Evolutionary conservation across 2,329 filamentous ascomycete species (phyloP), one percentile per base, ranked within the genome.

Genomic region (Rutstroemia sp.): DNA sequence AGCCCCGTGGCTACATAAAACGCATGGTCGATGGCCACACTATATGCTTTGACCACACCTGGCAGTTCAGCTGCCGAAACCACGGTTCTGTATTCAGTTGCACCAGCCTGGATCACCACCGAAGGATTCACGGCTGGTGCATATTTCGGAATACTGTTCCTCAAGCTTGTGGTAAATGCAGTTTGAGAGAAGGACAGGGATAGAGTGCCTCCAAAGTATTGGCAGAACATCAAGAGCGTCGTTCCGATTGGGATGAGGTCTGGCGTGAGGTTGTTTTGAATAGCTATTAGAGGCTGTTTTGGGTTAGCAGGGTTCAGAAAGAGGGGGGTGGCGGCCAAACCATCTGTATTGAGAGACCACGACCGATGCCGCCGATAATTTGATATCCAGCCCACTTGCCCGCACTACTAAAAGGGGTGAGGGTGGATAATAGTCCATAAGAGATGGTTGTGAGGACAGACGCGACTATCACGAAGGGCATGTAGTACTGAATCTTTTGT

Each of bases 361-460:
- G 57, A 16, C 60, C 65, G 8, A 62, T 14, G 23, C 64, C 64
- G n/a, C 45, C 42, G 16, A 69, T 54, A n/a, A 69, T 57, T 52
- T 68, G 63, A 27, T 61, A 68, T 9, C 62, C 61, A 23, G 68
- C 49, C 62, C 65, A 67, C 4, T 48, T 56, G 16, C 52, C 63
- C 5, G 58, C 57, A 12, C 55, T 46, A 19, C 59, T 61, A n/a
- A 2, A 30, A 2, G 64, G 56, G 0, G 54, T 62, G 9, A 72
- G 61, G 6, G 66, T 69, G 1, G 65, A 66, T 14, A 73, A 50
- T 16, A 74, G 61, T 0, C 73, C 71, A 27, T 60, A 62, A 4
- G 73, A 56, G 0, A 63, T 58, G 16, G 62, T 62, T 4, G 71
- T 65, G 0, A 60, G 57, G 4, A 21, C n/a, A 16, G 9, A n/a